phyloP scores from a whole-genome alignment of 1,284 basidiomycete species.

The Ganoderma sinense region DNA sequence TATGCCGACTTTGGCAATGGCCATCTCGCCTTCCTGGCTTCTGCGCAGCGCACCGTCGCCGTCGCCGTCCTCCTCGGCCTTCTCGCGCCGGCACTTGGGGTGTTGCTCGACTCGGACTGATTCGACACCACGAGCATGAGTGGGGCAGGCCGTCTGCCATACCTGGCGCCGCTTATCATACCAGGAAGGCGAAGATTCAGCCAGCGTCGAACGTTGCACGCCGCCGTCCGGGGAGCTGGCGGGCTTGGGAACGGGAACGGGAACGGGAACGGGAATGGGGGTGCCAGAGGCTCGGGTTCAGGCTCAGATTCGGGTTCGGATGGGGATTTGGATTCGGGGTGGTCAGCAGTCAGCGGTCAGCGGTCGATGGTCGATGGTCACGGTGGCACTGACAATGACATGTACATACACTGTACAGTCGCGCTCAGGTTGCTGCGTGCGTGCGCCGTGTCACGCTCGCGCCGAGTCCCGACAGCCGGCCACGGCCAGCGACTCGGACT shows the following conservation, averaged over 20 bases:
- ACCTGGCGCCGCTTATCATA: not conserved
- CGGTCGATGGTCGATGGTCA: not conserved
- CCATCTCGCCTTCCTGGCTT: not conserved
- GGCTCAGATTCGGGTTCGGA: too few species aligned
- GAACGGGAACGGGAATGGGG: too few species aligned
- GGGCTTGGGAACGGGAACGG: not conserved
- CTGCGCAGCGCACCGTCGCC: not conserved
- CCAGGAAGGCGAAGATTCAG: not conserved
- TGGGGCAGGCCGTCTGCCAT: not conserved
- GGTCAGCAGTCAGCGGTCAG: too few species aligned
- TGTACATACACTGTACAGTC: not conserved
- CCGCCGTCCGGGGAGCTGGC: not conserved
- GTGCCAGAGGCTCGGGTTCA: not conserved
- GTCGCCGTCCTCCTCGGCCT: not conserved
- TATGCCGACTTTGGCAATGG: too few species aligned
- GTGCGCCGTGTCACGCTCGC: too few species aligned
- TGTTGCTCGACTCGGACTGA: too few species aligned
- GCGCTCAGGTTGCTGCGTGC: too few species aligned
- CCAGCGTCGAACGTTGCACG: not conserved
- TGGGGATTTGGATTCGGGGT: too few species aligned
- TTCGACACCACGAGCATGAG: too few species aligned
- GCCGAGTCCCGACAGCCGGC: too few species aligned
- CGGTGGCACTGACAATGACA: not conserved
- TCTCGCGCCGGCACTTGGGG: not conserved
- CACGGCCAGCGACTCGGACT: too few species aligned